Conservation (phyloP, 2,329 filamentous ascomycete species). For the Lithohypha guttulata region DNA sequence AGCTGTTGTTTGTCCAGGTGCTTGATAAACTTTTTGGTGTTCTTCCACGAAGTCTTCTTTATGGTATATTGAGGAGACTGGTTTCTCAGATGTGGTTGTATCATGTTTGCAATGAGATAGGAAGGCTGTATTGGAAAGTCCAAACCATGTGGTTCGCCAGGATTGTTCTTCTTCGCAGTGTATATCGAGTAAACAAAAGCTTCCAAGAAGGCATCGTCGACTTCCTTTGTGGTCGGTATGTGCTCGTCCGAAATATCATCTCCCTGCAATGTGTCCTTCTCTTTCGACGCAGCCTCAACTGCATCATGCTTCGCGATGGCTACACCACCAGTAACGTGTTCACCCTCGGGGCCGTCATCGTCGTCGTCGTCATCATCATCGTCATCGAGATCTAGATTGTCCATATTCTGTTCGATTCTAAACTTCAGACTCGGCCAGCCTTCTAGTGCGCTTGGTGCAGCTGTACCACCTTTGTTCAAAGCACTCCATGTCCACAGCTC, state of each 20-base stretch:
- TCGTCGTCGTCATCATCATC: conserved; percentile 34
- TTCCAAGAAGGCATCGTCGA: conserved; percentile 54
- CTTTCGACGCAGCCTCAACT: conserved; percentile 4
- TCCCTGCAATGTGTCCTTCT: conserved; percentile 11
- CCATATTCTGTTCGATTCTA: conserved; percentile 26
- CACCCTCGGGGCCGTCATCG: conserved; percentile 25
- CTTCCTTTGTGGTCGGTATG: conserved; percentile 51
- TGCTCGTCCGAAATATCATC: conserved; percentile 33
- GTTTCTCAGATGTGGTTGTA: conserved; percentile 56
- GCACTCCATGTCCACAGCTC: conserved; percentile 57
- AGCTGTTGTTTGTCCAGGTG: conserved; percentile 52
- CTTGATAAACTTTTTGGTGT: conserved; percentile 59
- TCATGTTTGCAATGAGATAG: conserved; percentile 50
- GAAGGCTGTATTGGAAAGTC: conserved; percentile 55
- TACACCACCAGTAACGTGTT: conserved; percentile 37
- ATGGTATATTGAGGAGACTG: conserved; percentile 51
- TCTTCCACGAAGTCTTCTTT: conserved; percentile 63
- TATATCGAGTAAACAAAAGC: conserved; percentile 55
- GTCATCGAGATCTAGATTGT: conserved; percentile 33
- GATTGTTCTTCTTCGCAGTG: conserved; percentile 47
- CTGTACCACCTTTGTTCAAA: conserved; percentile 41
- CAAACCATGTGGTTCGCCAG: conserved; percentile 42
- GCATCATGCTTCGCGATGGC: conserved; percentile 20
- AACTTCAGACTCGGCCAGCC: conserved; percentile 37
- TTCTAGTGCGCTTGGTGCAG: conserved; percentile 43